Evolutionary conservation across 2,329 filamentous ascomycete species (phyloP), one percentile per base, ranked within the genome.

Genomic region (Trichophyton benhamiae): DNA sequence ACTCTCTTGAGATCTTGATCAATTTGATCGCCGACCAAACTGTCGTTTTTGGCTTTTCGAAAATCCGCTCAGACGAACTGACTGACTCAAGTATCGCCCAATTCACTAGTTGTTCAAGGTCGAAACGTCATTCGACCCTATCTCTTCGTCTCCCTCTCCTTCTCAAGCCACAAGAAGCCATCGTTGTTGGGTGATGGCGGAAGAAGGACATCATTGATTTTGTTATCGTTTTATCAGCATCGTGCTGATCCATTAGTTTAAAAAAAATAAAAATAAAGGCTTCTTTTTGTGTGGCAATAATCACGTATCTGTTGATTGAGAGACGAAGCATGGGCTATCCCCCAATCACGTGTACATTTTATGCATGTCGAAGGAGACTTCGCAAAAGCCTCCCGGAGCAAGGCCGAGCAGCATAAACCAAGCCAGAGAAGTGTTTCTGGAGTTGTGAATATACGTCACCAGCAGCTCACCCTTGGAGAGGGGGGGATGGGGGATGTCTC

Each of bases 1-100:
- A 58, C 6, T 58, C 55, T 36, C 55, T 42, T 58, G 33, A 42
- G 55, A 58, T 58, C 36, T 13, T 58, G 55, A 44, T 58, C 41
- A 36, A 55, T 33, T 49, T 55, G 49, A 55, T 55, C 49, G 49
- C 49, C 49, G 49, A 27, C 20, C 27, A 55, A 53, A 55, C 49
- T 20, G 49, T 55, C 49, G 33, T 55, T n/a, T 38, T 38, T 38
- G 33, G 33, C 9, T 38, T 38, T 38, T 38, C 33, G 33, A 27
- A 4, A 22, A 22, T 41, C 33, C n/a, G 53, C 53, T 36, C 15
- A 15, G 25, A 55, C 17, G 3, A 20, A n/a, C n/a, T n/a, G 55
- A 57, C 55, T 58, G 55, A 44, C 55, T 58, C 36, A 9, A 58
- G 36, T 25, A 55, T 55, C 49, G n/a, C n/a, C 27, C 27, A n/a